These are phyloP conservation scores for Cordia subcordata DNA, from an alignment of 257 asterid species.

Conservation along the genomic window DNA sequence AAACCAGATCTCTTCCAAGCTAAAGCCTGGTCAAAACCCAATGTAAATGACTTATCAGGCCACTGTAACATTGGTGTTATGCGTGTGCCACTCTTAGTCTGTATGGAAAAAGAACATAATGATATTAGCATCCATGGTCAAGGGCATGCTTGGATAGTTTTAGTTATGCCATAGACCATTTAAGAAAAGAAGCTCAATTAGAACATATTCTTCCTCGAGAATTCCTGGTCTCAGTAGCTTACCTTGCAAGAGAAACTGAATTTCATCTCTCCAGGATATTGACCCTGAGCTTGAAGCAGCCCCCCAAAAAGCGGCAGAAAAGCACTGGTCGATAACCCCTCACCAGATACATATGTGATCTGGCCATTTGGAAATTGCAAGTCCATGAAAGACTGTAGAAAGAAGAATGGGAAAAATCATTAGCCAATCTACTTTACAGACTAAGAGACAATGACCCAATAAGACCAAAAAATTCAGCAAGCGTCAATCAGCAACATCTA, in stretches of 20 bases:
- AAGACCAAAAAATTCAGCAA: no score
- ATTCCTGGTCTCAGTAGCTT: constrained; percentile 13
- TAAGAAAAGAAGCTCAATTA: constrained; percentile 3
- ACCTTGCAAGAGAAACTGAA: constrained; percentile 98
- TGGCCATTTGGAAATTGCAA: constrained; percentile 98
- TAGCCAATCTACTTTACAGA: no score
- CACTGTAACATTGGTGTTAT: constrained; percentile 75
- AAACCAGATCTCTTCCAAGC: constrained; percentile 99
- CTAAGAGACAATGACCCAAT: no score
- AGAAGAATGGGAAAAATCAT: not conserved
- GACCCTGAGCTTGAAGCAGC: constrained; percentile 95
- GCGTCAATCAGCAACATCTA: no score
- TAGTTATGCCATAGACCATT: not conserved
- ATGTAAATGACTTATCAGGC: constrained; percentile 89
- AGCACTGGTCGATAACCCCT: constrained; percentile 88
- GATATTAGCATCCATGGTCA: not conserved
- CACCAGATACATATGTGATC: constrained; percentile 85
- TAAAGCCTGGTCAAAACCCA: constrained; percentile 79
- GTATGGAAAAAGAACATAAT: constrained; percentile 15
- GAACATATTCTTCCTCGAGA: not conserved
- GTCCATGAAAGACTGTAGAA: constrained; percentile 91
- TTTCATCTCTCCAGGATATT: constrained; percentile 91
- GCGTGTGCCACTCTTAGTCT: constrained; percentile 94
- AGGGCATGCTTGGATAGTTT: constrained; percentile 2
- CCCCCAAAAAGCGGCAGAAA: constrained; percentile 86